phyloP scores from a whole-genome alignment of 1,284 basidiomycete species.

The Phellinidium pouzarii region DNA sequence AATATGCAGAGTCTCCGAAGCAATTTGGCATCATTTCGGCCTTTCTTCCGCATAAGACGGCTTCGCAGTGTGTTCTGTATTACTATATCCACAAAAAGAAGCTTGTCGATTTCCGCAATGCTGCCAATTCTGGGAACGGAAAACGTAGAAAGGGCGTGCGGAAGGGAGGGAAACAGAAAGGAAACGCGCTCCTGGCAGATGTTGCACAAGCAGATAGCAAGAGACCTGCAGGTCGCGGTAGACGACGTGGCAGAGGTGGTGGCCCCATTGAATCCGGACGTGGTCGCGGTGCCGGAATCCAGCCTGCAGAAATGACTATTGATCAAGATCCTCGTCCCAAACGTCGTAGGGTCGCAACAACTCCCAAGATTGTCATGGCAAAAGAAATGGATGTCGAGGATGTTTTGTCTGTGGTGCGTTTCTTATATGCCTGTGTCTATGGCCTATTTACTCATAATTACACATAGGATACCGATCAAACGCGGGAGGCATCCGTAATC shows the following conservation, averaged over 20 bases:
- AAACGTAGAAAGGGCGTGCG: constrained; percentile 55
- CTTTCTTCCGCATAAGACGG: constrained; percentile 78
- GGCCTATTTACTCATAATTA: neutral
- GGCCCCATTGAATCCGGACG: constrained; percentile 26
- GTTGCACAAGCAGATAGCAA: constrained; percentile 73
- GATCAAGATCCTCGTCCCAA: constrained; percentile 12
- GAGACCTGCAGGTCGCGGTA: constrained; percentile 23
- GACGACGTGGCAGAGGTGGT: constrained; percentile 24
- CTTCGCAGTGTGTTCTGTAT: constrained; percentile 85
- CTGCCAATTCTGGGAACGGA: constrained; percentile 56
- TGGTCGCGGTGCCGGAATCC: constrained; percentile 29
- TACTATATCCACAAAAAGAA: constrained; percentile 96
- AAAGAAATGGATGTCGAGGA: constrained; percentile 10
- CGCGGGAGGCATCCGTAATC: constrained; percentile 7
- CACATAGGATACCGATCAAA: constrained; percentile 10
- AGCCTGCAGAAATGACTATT: constrained; percentile 2
- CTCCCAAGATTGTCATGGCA: constrained; percentile 1
- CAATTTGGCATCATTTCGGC: constrained; percentile 90
- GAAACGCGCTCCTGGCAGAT: constrained; percentile 72
- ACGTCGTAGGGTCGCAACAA: constrained; percentile 7
- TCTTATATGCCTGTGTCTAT: neutral
- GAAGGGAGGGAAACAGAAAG: constrained; percentile 61
- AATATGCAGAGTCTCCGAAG: constrained; percentile 84
- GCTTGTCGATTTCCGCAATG: constrained; percentile 77
- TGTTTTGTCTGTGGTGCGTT: constrained; percentile 4